Percentiles rank a stretch among this genome's conserved stretches.
Conservation (phyloP, 139 green algal species). For the Haematococcus sp. region DNA sequence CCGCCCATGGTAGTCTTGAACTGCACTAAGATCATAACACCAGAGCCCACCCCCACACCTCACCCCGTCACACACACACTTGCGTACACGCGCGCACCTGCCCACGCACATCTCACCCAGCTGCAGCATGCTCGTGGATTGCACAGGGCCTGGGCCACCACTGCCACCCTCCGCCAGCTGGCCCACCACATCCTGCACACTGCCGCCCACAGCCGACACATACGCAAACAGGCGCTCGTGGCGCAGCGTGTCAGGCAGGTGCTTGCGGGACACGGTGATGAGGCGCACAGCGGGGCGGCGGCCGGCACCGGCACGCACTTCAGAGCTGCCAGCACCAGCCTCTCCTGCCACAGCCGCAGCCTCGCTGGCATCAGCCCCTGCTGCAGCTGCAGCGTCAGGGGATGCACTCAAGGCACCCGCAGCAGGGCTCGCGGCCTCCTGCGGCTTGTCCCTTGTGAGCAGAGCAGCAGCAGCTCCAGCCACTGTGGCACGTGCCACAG, state of each 20-base stretch:
- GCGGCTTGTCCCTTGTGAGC: too few species aligned
- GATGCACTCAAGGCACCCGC: too few species aligned
- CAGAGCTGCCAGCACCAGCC: not conserved
- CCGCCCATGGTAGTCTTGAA: too few species aligned
- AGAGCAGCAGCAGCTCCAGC: too few species aligned
- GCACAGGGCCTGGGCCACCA: conserved; percentile 49
- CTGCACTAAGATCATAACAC: too few species aligned
- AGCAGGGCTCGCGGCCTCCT: too few species aligned
- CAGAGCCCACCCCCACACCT: too few species aligned
- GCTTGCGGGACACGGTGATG: conserved; percentile 52
- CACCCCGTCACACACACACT: not conserved
- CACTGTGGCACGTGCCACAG: too few species aligned
- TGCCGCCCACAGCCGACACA: conserved; percentile 14
- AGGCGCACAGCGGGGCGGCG: conserved; percentile 11
- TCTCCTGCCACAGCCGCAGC: too few species aligned
- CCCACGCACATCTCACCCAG: conserved; percentile 10
- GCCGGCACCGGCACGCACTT: not conserved
- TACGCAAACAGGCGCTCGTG: conserved; percentile 63
- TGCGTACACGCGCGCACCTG: conserved; percentile 7
- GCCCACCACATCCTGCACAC: conserved; percentile 28
- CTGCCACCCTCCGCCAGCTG: not conserved
- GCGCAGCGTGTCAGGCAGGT: conserved; percentile 24
- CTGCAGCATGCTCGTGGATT: conserved; percentile 23
- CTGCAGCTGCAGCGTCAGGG: too few species aligned
- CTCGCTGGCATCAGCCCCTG: too few species aligned